Evolutionary conservation across 2,329 filamentous ascomycete genomes (phyloP).

Genomic region (Aspergillus flavus): DNA sequence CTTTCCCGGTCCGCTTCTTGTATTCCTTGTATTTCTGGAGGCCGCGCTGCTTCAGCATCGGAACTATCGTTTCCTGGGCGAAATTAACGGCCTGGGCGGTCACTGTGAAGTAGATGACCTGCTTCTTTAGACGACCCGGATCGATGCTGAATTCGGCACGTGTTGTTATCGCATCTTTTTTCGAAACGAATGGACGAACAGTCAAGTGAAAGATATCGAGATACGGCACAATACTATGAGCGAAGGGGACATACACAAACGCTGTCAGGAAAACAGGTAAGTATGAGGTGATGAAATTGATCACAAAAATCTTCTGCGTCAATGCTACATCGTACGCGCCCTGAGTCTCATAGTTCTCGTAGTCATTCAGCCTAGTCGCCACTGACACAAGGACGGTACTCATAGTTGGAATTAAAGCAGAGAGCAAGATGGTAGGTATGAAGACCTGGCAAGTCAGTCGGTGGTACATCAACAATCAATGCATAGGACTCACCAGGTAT

Average conservation of each 20-base stretch:
- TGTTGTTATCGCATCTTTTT: conserved; percentile 67
- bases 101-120: conserved; percentile 96
- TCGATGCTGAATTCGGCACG: conserved; percentile 76
- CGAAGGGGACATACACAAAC: conserved; percentile 95
- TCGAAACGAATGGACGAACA: conserved; percentile 73
- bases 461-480: conserved; percentile 7
- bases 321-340: conserved; percentile 81
- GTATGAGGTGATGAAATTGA: conserved; percentile 97
- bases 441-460: conserved; percentile 63
- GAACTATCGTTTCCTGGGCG: conserved; percentile 80
- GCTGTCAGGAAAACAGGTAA: conserved; percentile 86
- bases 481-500: conserved; percentile 64
- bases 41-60: conserved; percentile 78
- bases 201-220: conserved; percentile 83
- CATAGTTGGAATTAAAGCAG: conserved; percentile 77
- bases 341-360: conserved; percentile 91
- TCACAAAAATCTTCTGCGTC: conserved; percentile 92
- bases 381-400: conserved; percentile 78
- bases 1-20: conserved; percentile 30
- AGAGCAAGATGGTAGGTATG: conserved; percentile 84
- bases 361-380: conserved; percentile 76
- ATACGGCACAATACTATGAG: conserved; percentile 80
- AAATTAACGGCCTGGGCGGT: conserved; percentile 93
- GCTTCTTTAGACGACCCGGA: conserved; percentile 77
- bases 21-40: conserved; percentile 67